Base-by-base conservation (phyloP, 2,329 filamentous ascomycete genomes). In the Epichloe uncinata region DNA sequence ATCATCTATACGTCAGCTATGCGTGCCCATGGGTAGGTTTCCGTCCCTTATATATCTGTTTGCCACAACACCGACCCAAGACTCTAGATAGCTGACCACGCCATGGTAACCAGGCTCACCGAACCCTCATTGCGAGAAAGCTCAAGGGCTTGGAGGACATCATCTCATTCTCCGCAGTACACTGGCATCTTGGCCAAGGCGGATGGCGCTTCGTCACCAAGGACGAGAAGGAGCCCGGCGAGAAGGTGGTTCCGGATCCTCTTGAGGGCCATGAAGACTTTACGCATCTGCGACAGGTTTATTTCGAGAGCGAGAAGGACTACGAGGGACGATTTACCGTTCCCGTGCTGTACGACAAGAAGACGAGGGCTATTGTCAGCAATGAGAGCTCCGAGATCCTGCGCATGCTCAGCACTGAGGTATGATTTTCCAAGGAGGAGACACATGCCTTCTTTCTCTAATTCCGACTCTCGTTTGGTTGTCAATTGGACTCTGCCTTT, bases 321-420 rank as follows among this genome's bases (percentile, higher is more conserved):
- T 96, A 91, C 61, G 64, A 71, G 3, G 89, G 85, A 1, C 79
- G 90, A 12, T 95, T 90, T 66, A 95, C 90, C 0, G 90, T 96
- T 15, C 90, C 90, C 0, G 84, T 87, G 3, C 73, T 96, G 49
- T 94, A 84, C 69, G 87, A 95, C 68, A 87, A 80, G 69, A 81
- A 84, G 70, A 69, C 72, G 48, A 77, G 82, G 60, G 78, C 72
- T 34, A 94, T 95, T 61, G 89, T 95, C 54, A 93, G 77, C 77
- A 96, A 96, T 58, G 90, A 95, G 75, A 88, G 85, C 66, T 82
- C 83, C 57, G 90, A 96, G 70, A 95, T 96, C 63, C 82, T 95
- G 64, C 82, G 90, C 62, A 95, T 95, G 86, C 73, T 96, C 54
- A 86, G 86, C 63, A 76, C 75, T 41, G 86, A 81, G 60, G 88